Conservation (phyloP, 2,329 filamentous ascomycete species). For the Thelonectria discophora region DNA sequence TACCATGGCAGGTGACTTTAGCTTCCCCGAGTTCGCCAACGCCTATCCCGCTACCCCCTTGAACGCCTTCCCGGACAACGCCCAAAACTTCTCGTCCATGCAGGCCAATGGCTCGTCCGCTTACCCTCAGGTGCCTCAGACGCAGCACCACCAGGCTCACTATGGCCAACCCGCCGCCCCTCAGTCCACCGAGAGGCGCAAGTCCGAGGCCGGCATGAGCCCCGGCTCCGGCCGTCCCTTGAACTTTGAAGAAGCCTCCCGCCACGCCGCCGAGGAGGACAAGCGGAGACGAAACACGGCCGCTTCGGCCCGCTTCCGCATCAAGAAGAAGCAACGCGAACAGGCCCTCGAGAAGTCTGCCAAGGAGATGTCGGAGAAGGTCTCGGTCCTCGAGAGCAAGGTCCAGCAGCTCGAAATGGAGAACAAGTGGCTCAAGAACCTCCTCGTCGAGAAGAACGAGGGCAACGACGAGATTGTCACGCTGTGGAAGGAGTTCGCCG, state of each 20-base stretch:
- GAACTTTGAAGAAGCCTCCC: conserved; percentile 75
- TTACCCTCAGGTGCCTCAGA: conserved; percentile 53
- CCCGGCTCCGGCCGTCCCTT: conserved; percentile 54
- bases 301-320: conserved; percentile 85
- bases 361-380: conserved; percentile 85
- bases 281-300: conserved; percentile 90
- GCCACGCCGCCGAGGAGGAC: conserved; percentile 83
- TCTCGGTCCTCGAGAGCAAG: conserved; percentile 74
- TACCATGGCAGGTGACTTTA: conserved; percentile 66
- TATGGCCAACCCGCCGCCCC: conserved; percentile 42
- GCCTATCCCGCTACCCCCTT: conserved; percentile 61
- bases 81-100: conserved; percentile 58
- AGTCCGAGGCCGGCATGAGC: conserved; percentile 50
- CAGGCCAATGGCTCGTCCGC: conserved; percentile 58
- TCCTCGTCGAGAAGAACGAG: conserved; percentile 84
- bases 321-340: conserved; percentile 97
- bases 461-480: conserved; percentile 62
- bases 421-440: conserved; percentile 83
- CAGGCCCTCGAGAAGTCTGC: conserved; percentile 83
- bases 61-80: conserved; percentile 49
- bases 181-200: conserved; percentile 55
- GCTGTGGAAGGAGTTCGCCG: conserved; percentile 60
- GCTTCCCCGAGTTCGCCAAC: conserved; percentile 63
- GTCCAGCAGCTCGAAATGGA: conserved; percentile 83
- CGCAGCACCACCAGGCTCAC: conserved; percentile 47